phyloP scores from a whole-genome alignment of 805 yeast species.

The Candida odintsovae region DNA sequence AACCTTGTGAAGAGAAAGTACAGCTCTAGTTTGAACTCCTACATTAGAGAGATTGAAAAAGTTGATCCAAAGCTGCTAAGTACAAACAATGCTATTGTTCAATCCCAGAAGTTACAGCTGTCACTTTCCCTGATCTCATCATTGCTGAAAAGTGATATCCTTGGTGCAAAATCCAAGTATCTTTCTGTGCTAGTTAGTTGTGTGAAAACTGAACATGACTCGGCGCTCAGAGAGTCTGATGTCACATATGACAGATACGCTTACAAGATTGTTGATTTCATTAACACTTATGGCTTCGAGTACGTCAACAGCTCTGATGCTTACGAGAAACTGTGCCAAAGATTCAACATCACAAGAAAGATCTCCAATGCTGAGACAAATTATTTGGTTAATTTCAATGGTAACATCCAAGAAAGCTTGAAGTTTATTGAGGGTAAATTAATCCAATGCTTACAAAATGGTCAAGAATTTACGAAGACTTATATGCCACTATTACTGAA shows the following conservation, averaged over 20 bases:
- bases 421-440: constrained; percentile 10
- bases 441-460: constrained; percentile 7
- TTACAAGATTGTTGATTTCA: constrained; percentile 13
- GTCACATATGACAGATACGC: constrained; percentile 8
- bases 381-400: constrained; percentile 8
- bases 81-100: constrained; percentile 12
- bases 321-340: constrained; percentile 9
- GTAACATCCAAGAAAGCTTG: constrained; percentile 13
- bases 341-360: constrained; percentile 6
- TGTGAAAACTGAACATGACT: constrained; percentile 12
- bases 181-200: constrained; percentile 13
- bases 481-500: constrained; percentile 5
- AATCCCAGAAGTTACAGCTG: constrained; percentile 17
- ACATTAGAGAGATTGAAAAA: constrained; percentile 13
- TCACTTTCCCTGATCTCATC: constrained; percentile 12
- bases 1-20: constrained; percentile 9
- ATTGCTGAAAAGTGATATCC: constrained; percentile 10
- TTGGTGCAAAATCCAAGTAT: constrained; percentile 7
- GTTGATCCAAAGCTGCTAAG: constrained; percentile 13
- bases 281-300: constrained; percentile 12
- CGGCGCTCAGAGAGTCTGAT: constrained; percentile 1
- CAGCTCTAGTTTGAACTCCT: constrained; percentile 13
- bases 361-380: constrained; percentile 6
- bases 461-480: constrained; percentile 4
- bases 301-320: constrained; percentile 10